A percentile compares a stretch with the other conserved stretches of the same genome.
Evolutionary conservation across 2,329 filamentous ascomycete genomes (phyloP).

Genomic region (Colletotrichum australisinense): DNA sequence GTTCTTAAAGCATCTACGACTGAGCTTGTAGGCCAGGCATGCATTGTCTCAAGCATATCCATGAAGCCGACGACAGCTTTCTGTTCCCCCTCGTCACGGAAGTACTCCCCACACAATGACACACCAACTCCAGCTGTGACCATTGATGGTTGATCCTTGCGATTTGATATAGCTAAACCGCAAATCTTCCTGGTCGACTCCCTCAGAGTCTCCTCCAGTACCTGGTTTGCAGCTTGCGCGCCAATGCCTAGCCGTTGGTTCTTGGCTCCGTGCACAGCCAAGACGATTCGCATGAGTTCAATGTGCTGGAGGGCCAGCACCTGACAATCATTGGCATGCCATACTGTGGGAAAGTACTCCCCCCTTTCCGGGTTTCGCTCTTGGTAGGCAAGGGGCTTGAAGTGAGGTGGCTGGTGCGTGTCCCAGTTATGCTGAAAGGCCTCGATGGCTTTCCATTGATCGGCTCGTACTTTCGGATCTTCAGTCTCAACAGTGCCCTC

Average conservation of each 20-base stretch:
- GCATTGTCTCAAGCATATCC: conserved; percentile 55
- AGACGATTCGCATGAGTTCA: conserved; percentile 56
- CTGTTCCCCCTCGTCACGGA: conserved; percentile 57
- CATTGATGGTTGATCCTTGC: conserved; percentile 64
- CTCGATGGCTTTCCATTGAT: conserved; percentile 56
- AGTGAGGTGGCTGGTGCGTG: conserved; percentile 59
- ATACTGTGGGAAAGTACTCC: conserved; percentile 65
- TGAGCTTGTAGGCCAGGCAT: conserved; percentile 62
- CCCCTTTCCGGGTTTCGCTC: conserved; percentile 45
- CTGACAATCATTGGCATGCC: conserved; percentile 19
- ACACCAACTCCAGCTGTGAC: conserved; percentile 68
- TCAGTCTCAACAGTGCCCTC: conserved; percentile 1
- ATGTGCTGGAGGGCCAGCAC: conserved; percentile 13
- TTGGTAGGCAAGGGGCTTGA: conserved; percentile 63
- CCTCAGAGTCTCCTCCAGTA: conserved; percentile 53
- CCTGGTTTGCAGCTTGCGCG: conserved; percentile 44
- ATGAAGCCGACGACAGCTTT: conserved; percentile 60
- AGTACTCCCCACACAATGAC: conserved; percentile 59
- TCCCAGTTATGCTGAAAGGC: conserved; percentile 60
- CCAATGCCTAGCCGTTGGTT: conserved; percentile 49
- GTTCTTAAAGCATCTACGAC: conserved; percentile 58
- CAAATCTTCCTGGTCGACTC: conserved; percentile 63
- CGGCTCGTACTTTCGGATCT: conserved; percentile 43
- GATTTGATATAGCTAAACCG: conserved; percentile 68
- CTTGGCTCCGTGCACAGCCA: conserved; percentile 67